Conservation (phyloP, 192 early-diverging fungal genomes). For the Backusella parvicylindrica region DNA sequence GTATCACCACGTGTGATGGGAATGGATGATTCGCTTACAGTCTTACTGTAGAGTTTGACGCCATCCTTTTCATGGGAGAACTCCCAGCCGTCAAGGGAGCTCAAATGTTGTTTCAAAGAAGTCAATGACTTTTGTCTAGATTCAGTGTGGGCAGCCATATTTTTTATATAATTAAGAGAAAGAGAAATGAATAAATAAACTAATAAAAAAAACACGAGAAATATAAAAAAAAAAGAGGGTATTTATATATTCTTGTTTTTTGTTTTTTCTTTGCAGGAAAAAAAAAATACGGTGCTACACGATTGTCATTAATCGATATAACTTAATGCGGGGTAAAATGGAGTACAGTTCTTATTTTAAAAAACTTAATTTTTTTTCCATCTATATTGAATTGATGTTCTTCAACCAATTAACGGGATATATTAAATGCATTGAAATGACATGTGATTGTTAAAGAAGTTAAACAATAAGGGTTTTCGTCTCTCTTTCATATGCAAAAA, state of each 20-base stretch:
- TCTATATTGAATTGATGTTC: neutral
- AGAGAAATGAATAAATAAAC: neutral
- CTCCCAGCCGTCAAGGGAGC: slow-evolving; percentile 42
- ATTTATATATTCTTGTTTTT: too few relatives aligned
- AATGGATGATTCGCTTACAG: slow-evolving; percentile 33
- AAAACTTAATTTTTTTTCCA: neutral
- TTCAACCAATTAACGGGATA: neutral
- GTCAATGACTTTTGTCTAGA: neutral
- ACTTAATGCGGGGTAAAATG: neutral
- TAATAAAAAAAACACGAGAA: neutral
- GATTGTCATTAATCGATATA: neutral
- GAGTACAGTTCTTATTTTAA: neutral
- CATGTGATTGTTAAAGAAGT: neutral
- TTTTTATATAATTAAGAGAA: neutral
- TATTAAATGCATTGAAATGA: neutral
- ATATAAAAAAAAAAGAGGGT: neutral
- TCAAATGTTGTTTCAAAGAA: slow-evolving; percentile 42
- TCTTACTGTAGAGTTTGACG: slow-evolving; percentile 47
- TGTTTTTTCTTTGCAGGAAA: neutral
- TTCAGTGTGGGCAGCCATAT: neutral
- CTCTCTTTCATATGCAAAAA: neutral
- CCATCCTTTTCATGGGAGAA: slow-evolving; percentile 41
- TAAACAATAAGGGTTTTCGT: neutral
- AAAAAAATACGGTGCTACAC: neutral
- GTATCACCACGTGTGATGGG: slow-evolving; percentile 51